These are phyloP conservation scores for Psilocybe cubensis DNA, from an alignment of 768 basidiomycete species.

Conservation along the genomic window DNA sequence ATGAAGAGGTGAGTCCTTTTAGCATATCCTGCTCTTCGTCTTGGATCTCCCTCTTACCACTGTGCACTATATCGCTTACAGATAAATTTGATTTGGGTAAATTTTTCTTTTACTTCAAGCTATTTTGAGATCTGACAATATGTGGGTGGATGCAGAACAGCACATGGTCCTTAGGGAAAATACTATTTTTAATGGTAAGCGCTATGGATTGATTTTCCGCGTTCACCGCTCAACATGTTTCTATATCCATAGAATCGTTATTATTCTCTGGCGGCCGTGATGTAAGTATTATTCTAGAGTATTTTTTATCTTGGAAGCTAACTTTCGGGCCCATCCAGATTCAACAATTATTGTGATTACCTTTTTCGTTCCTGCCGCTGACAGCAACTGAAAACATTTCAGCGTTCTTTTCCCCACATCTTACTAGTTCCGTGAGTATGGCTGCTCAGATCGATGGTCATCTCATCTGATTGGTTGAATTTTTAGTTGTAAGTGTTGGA, in stretches of 20 bases:
- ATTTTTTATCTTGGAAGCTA: background rate
- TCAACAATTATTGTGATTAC: conserved; percentile 55
- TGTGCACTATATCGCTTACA: too few relatives aligned
- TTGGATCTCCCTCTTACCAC: background rate
- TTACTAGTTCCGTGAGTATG: conserved; percentile 42
- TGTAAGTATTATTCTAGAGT: conserved; percentile 40
- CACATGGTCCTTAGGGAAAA: conserved; percentile 59
- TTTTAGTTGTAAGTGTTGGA: conserved; percentile 34
- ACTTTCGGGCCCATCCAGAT: conserved; percentile 30
- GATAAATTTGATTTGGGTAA: conserved; percentile 61
- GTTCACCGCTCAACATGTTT: background rate
- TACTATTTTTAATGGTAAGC: conserved; percentile 56
- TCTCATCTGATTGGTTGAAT: background rate
- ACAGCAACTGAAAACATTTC: background rate
- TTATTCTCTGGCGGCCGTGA: conserved; percentile 50
- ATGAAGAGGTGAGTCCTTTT: conserved; percentile 44
- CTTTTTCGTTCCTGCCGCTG: background rate
- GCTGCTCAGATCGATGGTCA: background rate
- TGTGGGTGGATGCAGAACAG: conserved; percentile 38
- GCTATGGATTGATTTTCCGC: background rate
- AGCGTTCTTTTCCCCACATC: conserved; percentile 42
- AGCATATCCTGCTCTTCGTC: background rate
- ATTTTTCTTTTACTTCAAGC: background rate
- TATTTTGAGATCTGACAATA: background rate
- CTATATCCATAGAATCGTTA: conserved; percentile 55